Evolutionary conservation across 1,284 basidiomycete genomes (phyloP).

Genomic region (Exsudoporus floridanus): DNA sequence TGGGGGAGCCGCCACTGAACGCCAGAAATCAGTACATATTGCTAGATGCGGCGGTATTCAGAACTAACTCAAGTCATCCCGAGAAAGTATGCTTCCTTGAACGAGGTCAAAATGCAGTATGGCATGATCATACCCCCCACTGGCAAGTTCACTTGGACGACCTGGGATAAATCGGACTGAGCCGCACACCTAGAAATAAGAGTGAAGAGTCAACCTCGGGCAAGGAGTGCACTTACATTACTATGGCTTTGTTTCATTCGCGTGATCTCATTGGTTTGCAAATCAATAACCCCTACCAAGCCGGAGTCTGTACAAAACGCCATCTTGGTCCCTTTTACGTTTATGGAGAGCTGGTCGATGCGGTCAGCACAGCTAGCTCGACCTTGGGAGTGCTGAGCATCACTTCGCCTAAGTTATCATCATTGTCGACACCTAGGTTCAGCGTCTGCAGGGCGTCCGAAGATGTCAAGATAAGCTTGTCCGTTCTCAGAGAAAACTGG

Average conservation of each 20-base stretch:
- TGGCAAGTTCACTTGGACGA: slow-evolving; percentile 67
- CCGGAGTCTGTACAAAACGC: slow-evolving; percentile 73
- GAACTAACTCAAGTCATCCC: slow-evolving; percentile 55
- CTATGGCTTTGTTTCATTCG: slow-evolving; percentile 63
- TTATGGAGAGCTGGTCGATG: slow-evolving; percentile 59
- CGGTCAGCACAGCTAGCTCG: slow-evolving; percentile 27
- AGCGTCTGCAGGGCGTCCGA: slow-evolving; percentile 49
- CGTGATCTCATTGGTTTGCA: slow-evolving; percentile 45
- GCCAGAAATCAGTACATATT: slow-evolving; percentile 6
- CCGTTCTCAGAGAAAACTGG: slow-evolving; percentile 43
- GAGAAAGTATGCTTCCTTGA: slow-evolving; percentile 58
- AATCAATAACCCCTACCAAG: slow-evolving; percentile 60
- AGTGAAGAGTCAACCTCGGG: slow-evolving; percentile 1
- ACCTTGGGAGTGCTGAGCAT: slow-evolving; percentile 13
- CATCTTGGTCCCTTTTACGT: slow-evolving; percentile 52
- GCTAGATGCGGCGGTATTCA: not conserved
- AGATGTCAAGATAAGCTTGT: slow-evolving; percentile 47
- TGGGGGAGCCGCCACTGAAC: slow-evolving; percentile 41
- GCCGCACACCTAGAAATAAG: slow-evolving; percentile 57
- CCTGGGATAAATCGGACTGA: slow-evolving; percentile 67
- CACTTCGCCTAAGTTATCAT: slow-evolving; percentile 72
- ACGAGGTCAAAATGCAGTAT: slow-evolving; percentile 66
- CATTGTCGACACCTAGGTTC: slow-evolving; percentile 49
- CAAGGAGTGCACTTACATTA: slow-evolving; percentile 47
- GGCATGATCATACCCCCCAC: slow-evolving; percentile 71